Base-by-base conservation (phyloP, 495 filamentous ascomycete species). In the Penicillium cosmopolitanum region DNA sequence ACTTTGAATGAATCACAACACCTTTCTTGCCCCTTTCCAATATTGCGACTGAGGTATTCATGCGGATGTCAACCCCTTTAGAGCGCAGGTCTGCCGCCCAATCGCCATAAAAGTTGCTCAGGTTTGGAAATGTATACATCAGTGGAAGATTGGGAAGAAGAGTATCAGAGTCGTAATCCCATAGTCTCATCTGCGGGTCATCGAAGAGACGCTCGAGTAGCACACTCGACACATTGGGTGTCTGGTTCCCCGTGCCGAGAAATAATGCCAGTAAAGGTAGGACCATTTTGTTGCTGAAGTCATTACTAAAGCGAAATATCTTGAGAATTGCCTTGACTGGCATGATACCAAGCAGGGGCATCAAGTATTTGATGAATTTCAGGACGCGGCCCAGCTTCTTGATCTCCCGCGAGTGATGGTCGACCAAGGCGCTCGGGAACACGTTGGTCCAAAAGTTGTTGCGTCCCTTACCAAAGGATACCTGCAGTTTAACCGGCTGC, bases 101-200 rank as follows among this genome's bases (percentile, higher is more conserved):
- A 51, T 85, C 82, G 15, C 76, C 73, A 61, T 93, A 94, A 68
- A 93, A 93, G 5, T 80, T 68, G 28, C 84, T 80, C 23, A 93
- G 78, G 43, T 91, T 89, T 0, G 89, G 90, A 63, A 94, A 96
- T 0, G 89, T 89, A 28, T 89, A 87, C 91, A 96, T 93, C 0
- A 79, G 80, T n/a, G 91, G 90, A 18, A 87, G 71, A 55, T 92
- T 93, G 2, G 82, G 85, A 1, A 90, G 75, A 7, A 89, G 69
- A 8, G 85, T 87, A 57, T 93, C 86, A 0, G 83, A 71, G 28
- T 89, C 85, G 64, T 92, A 92, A 19, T 84, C 82, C 90, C 90
- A 92, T 67, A 93, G 78, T 51, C 85, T 82, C 81, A 92, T 84
- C 66, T 90, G 83, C 11, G 89, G 85, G 63, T 91, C 81, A 64